Evolutionary conservation across 208 protist genomes (phyloP).

Genomic region (Trypanosoma avium): DNA sequence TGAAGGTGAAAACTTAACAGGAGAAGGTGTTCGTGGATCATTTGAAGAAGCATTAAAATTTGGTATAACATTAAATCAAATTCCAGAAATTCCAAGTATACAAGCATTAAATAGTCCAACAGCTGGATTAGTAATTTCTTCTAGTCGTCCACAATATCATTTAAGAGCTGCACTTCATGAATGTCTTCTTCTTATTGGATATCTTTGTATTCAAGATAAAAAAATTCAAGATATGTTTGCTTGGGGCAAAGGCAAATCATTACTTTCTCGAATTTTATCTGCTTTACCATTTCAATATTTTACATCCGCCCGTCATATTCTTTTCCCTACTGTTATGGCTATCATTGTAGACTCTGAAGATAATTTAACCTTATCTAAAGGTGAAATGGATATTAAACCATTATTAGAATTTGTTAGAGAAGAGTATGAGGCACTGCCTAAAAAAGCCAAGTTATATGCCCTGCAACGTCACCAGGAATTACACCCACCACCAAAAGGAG

Average conservation of each 20-base stretch:
- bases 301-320: slow-evolving; percentile 73
- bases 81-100: slow-evolving; percentile 35
- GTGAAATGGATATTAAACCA: slow-evolving; percentile 71
- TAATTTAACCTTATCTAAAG: slow-evolving; percentile 55
- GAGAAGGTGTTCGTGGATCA: slow-evolving; percentile 25
- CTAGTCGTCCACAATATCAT: slow-evolving; percentile 26
- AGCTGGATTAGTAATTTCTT: slow-evolving; percentile 1
- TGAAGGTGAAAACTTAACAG: slow-evolving; percentile 24
- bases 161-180: slow-evolving; percentile 81
- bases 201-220: slow-evolving; percentile 76
- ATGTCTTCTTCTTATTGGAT: slow-evolving; percentile 76
- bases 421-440: slow-evolving; percentile 69
- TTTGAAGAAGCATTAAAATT: slow-evolving; percentile 73
- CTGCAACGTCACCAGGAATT: slow-evolving; percentile 56
- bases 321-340: slow-evolving; percentile 75
- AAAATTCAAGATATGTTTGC: slow-evolving; percentile 78
- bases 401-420: slow-evolving; percentile 61
- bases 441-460: slow-evolving; percentile 69
- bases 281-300: slow-evolving; percentile 84
- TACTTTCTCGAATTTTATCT: slow-evolving; percentile 61
- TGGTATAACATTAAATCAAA: slow-evolving; percentile 56
- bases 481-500: slow-evolving; percentile 11
- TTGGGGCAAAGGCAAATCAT: slow-evolving; percentile 71
- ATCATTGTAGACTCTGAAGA: slow-evolving; percentile 48
- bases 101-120: slow-evolving; percentile 10